Evolutionary conservation across 176 grass and related monocot genomes (phyloP).

Genomic region (Zoysia japonica): DNA sequence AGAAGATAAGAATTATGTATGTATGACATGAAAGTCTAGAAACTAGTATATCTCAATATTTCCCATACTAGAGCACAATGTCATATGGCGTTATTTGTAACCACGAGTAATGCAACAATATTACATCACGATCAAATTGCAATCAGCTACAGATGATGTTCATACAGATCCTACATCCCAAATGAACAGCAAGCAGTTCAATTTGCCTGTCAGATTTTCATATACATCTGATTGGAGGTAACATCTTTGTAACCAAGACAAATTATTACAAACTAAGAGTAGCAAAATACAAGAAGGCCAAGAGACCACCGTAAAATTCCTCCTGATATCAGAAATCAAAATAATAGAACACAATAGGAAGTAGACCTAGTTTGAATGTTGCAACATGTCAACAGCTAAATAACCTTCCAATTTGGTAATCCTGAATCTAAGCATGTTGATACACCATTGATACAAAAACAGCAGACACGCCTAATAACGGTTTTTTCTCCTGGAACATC

Average conservation of each 20-base stretch:
- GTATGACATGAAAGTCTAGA: constrained; percentile 5
- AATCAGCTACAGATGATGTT: neutral
- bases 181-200: neutral
- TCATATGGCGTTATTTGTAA: neutral
- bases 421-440: neutral
- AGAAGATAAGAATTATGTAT: constrained; percentile 36
- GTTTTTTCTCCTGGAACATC: neutral
- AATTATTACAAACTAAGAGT: neutral
- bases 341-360: constrained; percentile 11
- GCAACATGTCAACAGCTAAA: neutral
- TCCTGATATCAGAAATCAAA: constrained; percentile 15
- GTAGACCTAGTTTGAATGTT: neutral
- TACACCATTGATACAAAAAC: neutral
- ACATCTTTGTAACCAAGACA: constrained; percentile 8
- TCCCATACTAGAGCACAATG: neutral
- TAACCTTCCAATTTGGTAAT: constrained; percentile 2
- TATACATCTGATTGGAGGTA: neutral
- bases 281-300: neutral
- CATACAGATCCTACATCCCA: neutral
- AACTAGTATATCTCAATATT: constrained; percentile 19
- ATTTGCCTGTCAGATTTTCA: neutral
- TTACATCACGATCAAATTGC: neutral
- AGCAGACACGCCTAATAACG: neutral
- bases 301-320: constrained; percentile 15
- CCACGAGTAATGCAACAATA: neutral